phyloP scores from a whole-genome alignment of 208 protist species.

The Leishmania guyanensis region DNA sequence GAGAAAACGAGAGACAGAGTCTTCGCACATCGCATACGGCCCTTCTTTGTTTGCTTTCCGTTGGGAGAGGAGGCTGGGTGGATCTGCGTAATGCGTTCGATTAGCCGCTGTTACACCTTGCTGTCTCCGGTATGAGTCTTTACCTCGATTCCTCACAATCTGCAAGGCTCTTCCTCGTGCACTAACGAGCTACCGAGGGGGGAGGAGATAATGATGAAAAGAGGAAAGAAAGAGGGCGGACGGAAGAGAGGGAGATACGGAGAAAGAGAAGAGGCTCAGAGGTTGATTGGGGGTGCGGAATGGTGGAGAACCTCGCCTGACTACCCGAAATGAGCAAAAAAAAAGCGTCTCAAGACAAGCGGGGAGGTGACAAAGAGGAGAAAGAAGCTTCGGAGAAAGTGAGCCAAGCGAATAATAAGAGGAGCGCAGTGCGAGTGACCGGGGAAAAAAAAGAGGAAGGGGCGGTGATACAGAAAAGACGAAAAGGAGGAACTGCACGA shows the following conservation, averaged over 20 bases:
- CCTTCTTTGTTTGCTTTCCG: neutral
- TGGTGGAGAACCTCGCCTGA: neutral
- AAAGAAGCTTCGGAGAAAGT: neutral
- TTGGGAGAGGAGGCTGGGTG: neutral
- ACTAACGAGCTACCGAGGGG: neutral
- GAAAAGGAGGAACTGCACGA: neutral
- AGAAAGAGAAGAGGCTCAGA: neutral
- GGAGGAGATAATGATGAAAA: neutral
- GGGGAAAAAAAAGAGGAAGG: neutral
- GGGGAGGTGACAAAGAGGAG: neutral
- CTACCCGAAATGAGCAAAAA: neutral
- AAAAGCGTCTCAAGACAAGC: neutral
- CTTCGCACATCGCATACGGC: neutral
- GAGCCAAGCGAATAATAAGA: neutral
- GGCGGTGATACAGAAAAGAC: neutral
- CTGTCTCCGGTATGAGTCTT: neutral
- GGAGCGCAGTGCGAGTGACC: neutral
- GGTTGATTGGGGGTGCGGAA: neutral
- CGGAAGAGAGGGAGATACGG: neutral
- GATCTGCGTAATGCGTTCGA: neutral
- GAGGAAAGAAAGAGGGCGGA: neutral
- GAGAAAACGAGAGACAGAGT: neutral
- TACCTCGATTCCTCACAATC: neutral
- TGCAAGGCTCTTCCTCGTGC: neutral
- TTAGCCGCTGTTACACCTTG: neutral